phyloP scores from a whole-genome alignment of 208 protist genomes.

The Phytomonas sp. region DNA sequence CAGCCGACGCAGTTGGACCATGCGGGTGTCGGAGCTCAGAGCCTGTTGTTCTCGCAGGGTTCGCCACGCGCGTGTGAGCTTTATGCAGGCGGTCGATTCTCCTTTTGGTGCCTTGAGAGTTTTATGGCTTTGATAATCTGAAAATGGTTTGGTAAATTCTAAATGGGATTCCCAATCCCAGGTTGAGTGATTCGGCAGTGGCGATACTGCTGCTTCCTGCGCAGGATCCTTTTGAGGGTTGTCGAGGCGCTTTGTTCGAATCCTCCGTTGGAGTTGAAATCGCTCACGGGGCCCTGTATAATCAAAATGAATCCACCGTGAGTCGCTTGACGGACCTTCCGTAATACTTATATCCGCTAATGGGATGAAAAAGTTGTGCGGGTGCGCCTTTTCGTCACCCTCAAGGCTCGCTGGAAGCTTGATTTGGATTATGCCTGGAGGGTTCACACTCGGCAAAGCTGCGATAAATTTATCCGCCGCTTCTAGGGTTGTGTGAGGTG shows the following conservation, averaged over 20 bases:
- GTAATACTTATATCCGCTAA: background rate
- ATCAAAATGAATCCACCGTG: background rate
- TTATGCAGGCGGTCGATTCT: conserved; percentile 12
- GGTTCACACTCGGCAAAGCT: conserved; percentile 13
- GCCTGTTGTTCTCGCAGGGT: conserved; percentile 15
- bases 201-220: background rate
- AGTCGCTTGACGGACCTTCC: background rate
- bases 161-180: background rate
- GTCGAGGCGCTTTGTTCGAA: background rate
- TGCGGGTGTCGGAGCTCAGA: conserved; percentile 12
- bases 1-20: conserved; percentile 16
- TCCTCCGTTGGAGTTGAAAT: background rate
- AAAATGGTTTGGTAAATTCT: background rate
- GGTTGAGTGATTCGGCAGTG: background rate
- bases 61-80: conserved; percentile 18
- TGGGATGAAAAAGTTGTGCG: background rate
- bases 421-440: conserved; percentile 12
- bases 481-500: conserved; percentile 12
- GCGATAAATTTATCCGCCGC: conserved; percentile 18
- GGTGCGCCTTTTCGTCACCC: background rate
- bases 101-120: background rate
- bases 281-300: background rate
- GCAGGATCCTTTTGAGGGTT: background rate
- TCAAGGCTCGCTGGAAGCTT: background rate
- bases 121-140: background rate